These are phyloP conservation scores for Smallanthus sonchifolius DNA, from an alignment of 129 eudicot species.

Conservation along the genomic window DNA sequence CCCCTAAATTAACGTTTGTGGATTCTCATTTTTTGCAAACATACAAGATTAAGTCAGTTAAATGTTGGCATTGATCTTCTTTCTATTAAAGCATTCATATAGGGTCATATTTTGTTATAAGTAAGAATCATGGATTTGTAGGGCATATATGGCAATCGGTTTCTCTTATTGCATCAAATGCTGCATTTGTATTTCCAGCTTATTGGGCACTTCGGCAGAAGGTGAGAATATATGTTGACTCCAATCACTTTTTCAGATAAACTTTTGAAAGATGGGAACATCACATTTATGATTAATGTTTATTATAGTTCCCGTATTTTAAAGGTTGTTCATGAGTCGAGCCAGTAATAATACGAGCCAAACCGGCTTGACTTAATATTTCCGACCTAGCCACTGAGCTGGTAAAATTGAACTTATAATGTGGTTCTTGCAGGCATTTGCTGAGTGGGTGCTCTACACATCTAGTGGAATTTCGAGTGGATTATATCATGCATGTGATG, in stretches of 20 bases:
- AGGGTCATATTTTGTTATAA: neutral
- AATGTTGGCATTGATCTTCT: neutral
- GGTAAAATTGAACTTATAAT: neutral
- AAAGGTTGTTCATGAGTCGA: no score
- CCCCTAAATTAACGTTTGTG: neutral
- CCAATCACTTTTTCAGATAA: neutral
- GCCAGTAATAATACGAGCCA: no score
- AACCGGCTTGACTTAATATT: no score
- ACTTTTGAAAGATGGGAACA: neutral
- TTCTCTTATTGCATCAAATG: conserved; percentile 88
- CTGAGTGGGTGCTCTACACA: conserved; percentile 92
- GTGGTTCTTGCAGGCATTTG: conserved; percentile 57
- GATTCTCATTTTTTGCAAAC: neutral
- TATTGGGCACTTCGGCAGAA: conserved; percentile 83
- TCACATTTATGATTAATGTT: neutral
- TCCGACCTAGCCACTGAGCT: no score
- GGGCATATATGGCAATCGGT: conserved; percentile 92
- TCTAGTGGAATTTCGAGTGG: conserved; percentile 90
- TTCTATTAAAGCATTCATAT: neutral
- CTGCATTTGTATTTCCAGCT: conserved; percentile 91
- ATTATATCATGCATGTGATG: conserved; percentile 95
- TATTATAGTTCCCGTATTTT: neutral
- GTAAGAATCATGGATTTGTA: conserved; percentile 27
- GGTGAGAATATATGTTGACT: conserved; percentile 31
- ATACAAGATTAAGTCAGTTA: neutral